These are phyloP conservation scores for Torrubiellomyces zombiae DNA, from an alignment of 2,329 filamentous ascomycete species.

Conservation along the genomic window DNA sequence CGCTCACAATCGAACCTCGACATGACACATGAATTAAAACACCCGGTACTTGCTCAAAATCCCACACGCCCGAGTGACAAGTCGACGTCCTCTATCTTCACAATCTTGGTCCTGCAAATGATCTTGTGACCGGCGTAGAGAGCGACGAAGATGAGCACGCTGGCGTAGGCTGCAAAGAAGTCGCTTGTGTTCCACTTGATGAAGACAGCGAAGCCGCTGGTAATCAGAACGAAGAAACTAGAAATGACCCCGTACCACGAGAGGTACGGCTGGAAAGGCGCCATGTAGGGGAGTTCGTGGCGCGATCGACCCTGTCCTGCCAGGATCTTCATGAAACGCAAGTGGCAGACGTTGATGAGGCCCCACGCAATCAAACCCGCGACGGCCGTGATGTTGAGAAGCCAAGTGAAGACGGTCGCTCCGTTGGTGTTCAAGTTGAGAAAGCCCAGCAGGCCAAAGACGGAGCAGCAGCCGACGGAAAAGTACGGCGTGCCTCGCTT, in stretches of 20 bases:
- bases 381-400: conserved; percentile 53
- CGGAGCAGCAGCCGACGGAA: conserved; percentile 35
- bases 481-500: conserved; percentile 43
- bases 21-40: no score
- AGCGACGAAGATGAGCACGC: conserved; percentile 44
- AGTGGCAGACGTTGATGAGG: conserved; percentile 46
- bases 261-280: conserved; percentile 45
- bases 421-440: conserved; percentile 46
- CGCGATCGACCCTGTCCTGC: conserved; percentile 38
- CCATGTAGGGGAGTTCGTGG: conserved; percentile 40
- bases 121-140: conserved; percentile 46
- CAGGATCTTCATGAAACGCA: conserved; percentile 48
- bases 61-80: conserved; percentile 9
- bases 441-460: conserved; percentile 48
- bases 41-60: no score
- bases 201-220: conserved; percentile 53
- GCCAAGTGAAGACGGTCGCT: conserved; percentile 51
- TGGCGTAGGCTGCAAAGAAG: conserved; percentile 51
- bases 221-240: conserved; percentile 45
- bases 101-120: conserved; percentile 20
- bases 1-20: no score
- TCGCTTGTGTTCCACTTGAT: conserved; percentile 41
- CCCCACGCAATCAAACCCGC: conserved; percentile 57
- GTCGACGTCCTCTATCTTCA: conserved; percentile 20
- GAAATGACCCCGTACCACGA: conserved; percentile 51